phyloP scores from a whole-genome alignment of 2,329 filamentous ascomycete species.

The Madurella mycetomatis region DNA sequence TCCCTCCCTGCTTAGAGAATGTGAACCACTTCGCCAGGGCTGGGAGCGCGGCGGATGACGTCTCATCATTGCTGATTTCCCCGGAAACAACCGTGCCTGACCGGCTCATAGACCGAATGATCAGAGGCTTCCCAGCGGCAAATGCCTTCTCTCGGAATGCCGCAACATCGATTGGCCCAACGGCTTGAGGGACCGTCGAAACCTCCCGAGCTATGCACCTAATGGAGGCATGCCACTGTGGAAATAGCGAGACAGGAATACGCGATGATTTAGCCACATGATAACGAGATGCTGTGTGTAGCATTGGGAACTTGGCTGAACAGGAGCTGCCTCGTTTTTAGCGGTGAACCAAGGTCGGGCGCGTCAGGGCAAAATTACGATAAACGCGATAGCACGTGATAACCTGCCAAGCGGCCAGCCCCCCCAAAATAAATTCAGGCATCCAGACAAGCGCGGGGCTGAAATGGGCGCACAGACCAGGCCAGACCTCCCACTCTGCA shows the following conservation, averaged over 20 bases:
- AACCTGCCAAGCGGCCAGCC: not conserved
- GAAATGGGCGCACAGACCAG: constrained; percentile 6
- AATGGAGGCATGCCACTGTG: not conserved
- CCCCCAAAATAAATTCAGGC: constrained; percentile 1
- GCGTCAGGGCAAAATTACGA: not conserved
- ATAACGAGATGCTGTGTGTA: not conserved
- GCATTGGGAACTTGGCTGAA: not conserved
- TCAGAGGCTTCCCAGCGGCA: constrained; percentile 45
- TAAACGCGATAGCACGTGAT: constrained; percentile 12
- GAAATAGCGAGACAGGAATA: not conserved
- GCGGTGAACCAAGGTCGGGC: not conserved
- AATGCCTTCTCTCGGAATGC: constrained; percentile 53
- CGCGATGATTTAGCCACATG: not conserved
- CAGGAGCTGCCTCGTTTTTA: not conserved
- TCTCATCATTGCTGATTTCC: not conserved
- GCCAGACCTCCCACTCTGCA: not conserved
- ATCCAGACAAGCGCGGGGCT: constrained; percentile 12
- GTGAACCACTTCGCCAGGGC: constrained; percentile 59
- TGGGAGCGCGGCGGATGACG: not conserved
- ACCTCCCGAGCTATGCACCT: not conserved
- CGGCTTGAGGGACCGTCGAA: constrained; percentile 6
- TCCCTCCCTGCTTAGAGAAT: not conserved
- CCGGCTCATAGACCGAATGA: constrained; percentile 35
- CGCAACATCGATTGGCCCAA: constrained; percentile 29
- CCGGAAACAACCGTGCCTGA: not conserved